These are phyloP conservation scores for Sphagnurus paluster DNA, from an alignment of 1,284 basidiomycete genomes.

Conservation along the genomic window DNA sequence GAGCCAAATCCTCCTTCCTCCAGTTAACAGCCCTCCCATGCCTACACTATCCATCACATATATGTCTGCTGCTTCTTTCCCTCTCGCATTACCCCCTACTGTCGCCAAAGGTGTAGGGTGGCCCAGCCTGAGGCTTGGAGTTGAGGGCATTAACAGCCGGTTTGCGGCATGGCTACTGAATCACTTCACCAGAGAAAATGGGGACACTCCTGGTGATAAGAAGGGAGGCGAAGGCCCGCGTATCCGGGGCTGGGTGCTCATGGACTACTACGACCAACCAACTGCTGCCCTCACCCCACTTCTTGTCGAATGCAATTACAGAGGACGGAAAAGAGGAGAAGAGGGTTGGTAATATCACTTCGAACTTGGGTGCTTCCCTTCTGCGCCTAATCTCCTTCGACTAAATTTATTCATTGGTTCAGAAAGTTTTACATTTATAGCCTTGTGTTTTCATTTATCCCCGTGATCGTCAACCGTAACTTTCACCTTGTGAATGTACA, in stretches of 20 bases:
- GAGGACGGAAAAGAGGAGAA: conserved; percentile 32
- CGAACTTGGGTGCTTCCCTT: too few species aligned
- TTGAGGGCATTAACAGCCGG: conserved; percentile 81
- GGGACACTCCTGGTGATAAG: conserved; percentile 13
- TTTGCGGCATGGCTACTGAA: conserved; percentile 71
- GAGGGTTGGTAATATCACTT: conserved; percentile 22
- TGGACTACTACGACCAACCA: conserved; percentile 71
- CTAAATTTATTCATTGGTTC: too few species aligned
- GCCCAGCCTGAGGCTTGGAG: conserved; percentile 69
- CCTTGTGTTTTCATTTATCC: too few species aligned
- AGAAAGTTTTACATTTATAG: too few species aligned
- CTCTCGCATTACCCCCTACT: conserved; percentile 70
- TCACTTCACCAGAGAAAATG: conserved; percentile 32
- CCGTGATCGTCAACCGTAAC: too few species aligned
- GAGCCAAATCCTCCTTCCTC: conserved; percentile 51
- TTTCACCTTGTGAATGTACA: too few species aligned
- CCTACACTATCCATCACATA: conserved; percentile 69
- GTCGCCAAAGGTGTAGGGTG: conserved; percentile 82
- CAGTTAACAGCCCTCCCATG: conserved; percentile 33
- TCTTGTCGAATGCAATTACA: conserved; percentile 77
- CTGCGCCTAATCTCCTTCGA: too few species aligned
- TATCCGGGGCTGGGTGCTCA: conserved; percentile 68
- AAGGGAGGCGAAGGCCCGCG: conserved; percentile 33
- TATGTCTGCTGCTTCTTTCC: conserved; percentile 80
- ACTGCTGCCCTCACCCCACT: conserved; percentile 55